Evolutionary conservation across 1,139 yeast genomes (phyloP).

Genomic region (Protomyces arabidopsidicola): DNA sequence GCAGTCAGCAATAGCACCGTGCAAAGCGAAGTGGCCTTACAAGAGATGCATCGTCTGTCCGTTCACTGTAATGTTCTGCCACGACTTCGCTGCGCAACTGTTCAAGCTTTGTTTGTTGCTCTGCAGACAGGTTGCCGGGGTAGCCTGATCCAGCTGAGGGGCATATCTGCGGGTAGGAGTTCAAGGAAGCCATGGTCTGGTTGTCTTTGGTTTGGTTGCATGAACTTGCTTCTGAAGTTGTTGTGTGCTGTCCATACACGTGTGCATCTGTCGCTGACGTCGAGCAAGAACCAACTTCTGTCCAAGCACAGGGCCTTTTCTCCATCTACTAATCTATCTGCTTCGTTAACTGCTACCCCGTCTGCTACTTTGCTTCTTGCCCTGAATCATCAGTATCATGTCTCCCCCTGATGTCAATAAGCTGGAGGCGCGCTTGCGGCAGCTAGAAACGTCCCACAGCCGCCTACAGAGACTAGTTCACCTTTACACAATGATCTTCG

Average conservation of each 20-base stretch:
- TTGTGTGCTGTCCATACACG: too few species aligned
- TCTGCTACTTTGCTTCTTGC: neutral
- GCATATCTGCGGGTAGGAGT: constrained; percentile 22
- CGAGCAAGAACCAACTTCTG: too few species aligned
- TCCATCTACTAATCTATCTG: neutral
- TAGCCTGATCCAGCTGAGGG: constrained; percentile 19
- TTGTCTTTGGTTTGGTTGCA: too few species aligned
- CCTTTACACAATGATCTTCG: constrained; percentile 14
- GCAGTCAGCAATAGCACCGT: neutral
- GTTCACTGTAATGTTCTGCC: constrained; percentile 61
- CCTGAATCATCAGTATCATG: neutral
- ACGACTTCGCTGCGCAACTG: constrained; percentile 56
- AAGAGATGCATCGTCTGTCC: constrained; percentile 85
- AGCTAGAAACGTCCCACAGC: constrained; percentile 16
- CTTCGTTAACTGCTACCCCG: neutral
- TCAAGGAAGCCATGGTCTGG: constrained; percentile 4
- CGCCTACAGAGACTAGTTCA: constrained; percentile 13
- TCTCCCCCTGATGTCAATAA: constrained; percentile 3
- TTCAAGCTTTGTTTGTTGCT: constrained; percentile 58
- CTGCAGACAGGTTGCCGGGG: constrained; percentile 61
- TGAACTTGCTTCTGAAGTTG: too few species aligned
- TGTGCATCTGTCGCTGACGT: too few species aligned
- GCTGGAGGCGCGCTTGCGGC: constrained; percentile 10
- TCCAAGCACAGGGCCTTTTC: too few species aligned
- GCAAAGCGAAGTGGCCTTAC: constrained; percentile 33